Percentiles rank a stretch among this genome's conserved stretches.
phyloP scores from a whole-genome alignment of 2,329 filamentous ascomycete species.

The Arachnomyces sp. region DNA sequence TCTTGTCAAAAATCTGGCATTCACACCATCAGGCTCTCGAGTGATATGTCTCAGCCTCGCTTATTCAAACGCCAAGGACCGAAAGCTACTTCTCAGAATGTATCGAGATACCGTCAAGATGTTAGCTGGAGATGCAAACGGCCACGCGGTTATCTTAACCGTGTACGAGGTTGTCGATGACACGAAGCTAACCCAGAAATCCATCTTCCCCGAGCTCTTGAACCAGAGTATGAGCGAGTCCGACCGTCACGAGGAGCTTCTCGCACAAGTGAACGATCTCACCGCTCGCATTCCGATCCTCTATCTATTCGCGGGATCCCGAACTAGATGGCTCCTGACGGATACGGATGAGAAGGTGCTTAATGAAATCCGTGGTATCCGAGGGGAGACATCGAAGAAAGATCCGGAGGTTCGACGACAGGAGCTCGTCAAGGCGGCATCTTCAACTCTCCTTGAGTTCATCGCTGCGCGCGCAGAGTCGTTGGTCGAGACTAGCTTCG shows the following conservation, averaged over 20 bases:
- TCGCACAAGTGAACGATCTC: constrained; percentile 36
- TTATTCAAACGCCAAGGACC: constrained; percentile 81
- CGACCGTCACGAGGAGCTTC: constrained; percentile 35
- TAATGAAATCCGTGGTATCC: constrained; percentile 67
- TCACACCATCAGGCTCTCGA: constrained; percentile 79
- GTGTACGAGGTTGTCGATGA: constrained; percentile 91
- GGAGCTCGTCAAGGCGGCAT: constrained; percentile 67
- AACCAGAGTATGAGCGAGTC: constrained; percentile 50
- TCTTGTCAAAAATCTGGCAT: constrained; percentile 87
- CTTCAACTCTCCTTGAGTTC: constrained; percentile 64
- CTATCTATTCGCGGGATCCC: constrained; percentile 65
- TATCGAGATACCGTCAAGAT: constrained; percentile 84
- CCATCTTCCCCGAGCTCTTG: constrained; percentile 78
- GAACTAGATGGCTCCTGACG: constrained; percentile 55
- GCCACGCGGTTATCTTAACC: constrained; percentile 71
- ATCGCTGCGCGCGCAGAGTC: constrained; percentile 60
- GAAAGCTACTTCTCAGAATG: constrained; percentile 76
- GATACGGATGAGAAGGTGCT: constrained; percentile 61
- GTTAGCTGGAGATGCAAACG: constrained; percentile 73
- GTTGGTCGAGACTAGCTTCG: constrained; percentile 67
- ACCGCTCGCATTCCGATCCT: constrained; percentile 58
- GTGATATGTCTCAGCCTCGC: constrained; percentile 76
- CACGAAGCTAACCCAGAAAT: constrained; percentile 77
- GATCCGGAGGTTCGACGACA: constrained; percentile 65
- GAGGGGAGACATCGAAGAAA: constrained; percentile 85